These are phyloP conservation scores for Beauveria caledonica DNA, from an alignment of 2,329 filamentous ascomycete genomes.

Conservation along the genomic window DNA sequence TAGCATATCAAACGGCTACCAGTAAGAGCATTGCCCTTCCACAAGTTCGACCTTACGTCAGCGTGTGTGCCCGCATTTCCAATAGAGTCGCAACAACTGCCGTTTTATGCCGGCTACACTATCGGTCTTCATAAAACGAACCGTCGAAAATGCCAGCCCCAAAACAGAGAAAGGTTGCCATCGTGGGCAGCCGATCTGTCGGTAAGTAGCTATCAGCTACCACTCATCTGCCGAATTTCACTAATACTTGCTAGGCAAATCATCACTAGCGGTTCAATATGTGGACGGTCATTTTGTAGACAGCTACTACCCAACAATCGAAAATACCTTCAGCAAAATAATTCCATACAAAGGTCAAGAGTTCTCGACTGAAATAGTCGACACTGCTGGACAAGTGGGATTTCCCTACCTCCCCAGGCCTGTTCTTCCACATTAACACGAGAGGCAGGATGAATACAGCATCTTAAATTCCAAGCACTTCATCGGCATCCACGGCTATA, in stretches of 20 bases:
- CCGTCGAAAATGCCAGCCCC: slow-evolving; percentile 52
- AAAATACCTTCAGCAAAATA: slow-evolving; percentile 96
- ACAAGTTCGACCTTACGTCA: slow-evolving; percentile 5
- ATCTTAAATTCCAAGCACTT: slow-evolving; percentile 98
- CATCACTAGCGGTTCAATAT: slow-evolving; percentile 91
- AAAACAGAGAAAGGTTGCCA: slow-evolving; percentile 91
- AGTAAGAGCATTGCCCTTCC: neutral
- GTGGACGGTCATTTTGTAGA: slow-evolving; percentile 98
- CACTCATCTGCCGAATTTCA: neutral
- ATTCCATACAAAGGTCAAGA: slow-evolving; percentile 92
- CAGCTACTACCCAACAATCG: slow-evolving; percentile 97
- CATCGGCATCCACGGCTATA: slow-evolving; percentile 97
- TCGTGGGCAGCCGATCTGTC: slow-evolving; percentile 89
- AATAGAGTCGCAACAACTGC: neutral
- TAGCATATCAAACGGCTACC: neutral
- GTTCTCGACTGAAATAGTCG: slow-evolving; percentile 92
- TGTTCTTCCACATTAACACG: slow-evolving; percentile 7
- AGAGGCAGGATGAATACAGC: slow-evolving; percentile 81
- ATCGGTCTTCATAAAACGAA: neutral
- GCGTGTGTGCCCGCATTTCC: slow-evolving; percentile 5
- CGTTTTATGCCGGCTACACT: neutral
- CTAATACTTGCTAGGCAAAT: slow-evolving; percentile 62
- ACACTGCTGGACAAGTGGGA: slow-evolving; percentile 85
- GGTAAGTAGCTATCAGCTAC: slow-evolving; percentile 27
- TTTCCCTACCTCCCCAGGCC: neutral